Conservation (phyloP, 768 basidiomycete genomes). For the Chiua virens region DNA sequence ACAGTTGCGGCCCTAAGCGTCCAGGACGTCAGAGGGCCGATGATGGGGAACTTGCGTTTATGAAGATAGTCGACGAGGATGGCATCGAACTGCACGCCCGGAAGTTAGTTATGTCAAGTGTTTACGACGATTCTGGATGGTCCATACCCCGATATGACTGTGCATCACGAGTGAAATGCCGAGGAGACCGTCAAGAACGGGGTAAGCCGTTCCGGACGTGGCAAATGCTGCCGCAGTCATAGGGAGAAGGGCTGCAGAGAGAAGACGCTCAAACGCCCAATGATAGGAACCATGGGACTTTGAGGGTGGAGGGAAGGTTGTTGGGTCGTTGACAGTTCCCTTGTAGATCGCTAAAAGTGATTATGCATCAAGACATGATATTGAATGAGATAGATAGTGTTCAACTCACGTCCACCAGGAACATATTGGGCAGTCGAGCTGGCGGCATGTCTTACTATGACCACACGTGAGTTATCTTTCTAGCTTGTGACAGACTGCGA, state of each 20-base stretch:
- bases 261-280: conserved; percentile 90
- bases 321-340: conserved; percentile 95
- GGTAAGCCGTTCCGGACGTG: conserved; percentile 71
- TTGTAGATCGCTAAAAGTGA: conserved; percentile 66
- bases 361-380: background rate
- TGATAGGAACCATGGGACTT: conserved; percentile 88
- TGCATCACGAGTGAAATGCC: conserved; percentile 89
- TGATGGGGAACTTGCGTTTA: conserved; percentile 85
- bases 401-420: conserved; percentile 67
- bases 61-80: conserved; percentile 89
- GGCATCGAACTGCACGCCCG: conserved; percentile 60
- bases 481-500: background rate
- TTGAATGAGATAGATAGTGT: background rate
- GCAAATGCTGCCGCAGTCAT: conserved; percentile 85
- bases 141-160: conserved; percentile 87
- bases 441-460: conserved; percentile 41
- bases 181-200: conserved; percentile 86
- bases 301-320: conserved; percentile 80
- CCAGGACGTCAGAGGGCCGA: conserved; percentile 77
- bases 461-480: background rate
- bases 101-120: background rate
- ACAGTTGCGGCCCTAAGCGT: conserved; percentile 72
- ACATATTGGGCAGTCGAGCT: conserved; percentile 46
- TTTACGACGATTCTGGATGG: background rate
- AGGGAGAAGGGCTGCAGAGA: conserved; percentile 86